Conservation (phyloP, 352 stramenopile genomes). For the Pythium oligandrum region DNA sequence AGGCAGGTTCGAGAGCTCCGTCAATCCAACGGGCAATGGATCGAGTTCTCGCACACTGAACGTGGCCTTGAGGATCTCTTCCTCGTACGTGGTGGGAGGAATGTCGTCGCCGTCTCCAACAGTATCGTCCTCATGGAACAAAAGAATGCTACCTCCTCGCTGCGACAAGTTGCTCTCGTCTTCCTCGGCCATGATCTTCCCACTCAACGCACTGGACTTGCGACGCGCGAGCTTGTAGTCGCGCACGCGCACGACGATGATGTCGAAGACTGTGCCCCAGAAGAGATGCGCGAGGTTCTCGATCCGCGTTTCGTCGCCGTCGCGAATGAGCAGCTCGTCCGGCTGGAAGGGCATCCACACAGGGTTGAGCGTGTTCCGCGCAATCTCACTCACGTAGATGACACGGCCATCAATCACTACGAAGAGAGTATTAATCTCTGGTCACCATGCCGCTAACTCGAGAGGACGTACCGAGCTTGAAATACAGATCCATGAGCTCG, state of each 20-base stretch:
- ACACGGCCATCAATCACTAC: slow-evolving; percentile 61
- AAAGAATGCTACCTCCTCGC: neutral
- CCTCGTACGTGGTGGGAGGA: slow-evolving; percentile 13
- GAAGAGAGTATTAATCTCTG: neutral
- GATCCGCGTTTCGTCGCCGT: slow-evolving; percentile 13
- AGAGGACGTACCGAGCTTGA: slow-evolving; percentile 51
- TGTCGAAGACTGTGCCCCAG: slow-evolving; percentile 50
- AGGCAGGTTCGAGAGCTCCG: slow-evolving; percentile 65
- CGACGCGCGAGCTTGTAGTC: slow-evolving; percentile 41
- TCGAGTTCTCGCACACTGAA: slow-evolving; percentile 71
- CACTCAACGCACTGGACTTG: slow-evolving; percentile 44
- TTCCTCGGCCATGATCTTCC: slow-evolving; percentile 40
- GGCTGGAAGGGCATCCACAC: slow-evolving; percentile 80
- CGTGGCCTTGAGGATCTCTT: slow-evolving; percentile 52
- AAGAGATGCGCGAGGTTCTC: slow-evolving; percentile 32
- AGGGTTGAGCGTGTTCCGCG: slow-evolving; percentile 64
- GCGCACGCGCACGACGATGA: slow-evolving; percentile 61
- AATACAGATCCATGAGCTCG: slow-evolving; percentile 68
- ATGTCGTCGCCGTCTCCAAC: slow-evolving; percentile 1
- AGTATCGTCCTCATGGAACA: neutral
- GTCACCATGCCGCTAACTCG: too few relatives aligned
- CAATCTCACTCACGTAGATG: slow-evolving; percentile 74
- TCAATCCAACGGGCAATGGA: slow-evolving; percentile 48
- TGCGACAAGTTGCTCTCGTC: slow-evolving; percentile 17
- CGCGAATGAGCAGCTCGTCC: slow-evolving; percentile 21